Percentiles rank a stretch among this genome's conserved stretches.
Conservation (phyloP, 371 early-diverging fungal genomes). For the Apophysomyces sp. region DNA sequence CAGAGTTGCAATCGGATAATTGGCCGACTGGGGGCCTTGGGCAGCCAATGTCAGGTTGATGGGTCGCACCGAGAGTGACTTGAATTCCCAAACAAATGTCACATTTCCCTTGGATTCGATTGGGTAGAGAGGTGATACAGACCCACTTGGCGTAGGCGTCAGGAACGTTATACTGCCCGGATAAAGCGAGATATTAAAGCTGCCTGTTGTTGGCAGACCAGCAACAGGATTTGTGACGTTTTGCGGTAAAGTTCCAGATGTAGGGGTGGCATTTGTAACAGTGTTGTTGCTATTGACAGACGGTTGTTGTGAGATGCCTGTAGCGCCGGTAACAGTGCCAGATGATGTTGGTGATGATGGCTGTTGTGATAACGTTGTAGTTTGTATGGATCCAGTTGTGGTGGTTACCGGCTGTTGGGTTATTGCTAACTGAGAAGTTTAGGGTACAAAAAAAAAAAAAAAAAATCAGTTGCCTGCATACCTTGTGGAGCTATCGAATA, state of each 20-base stretch:
- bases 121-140: slow-evolving; percentile 16
- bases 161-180: slow-evolving; percentile 14
- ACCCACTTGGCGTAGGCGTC: slow-evolving; percentile 10
- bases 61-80: slow-evolving; percentile 13
- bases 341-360: not conserved
- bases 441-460: too few species aligned
- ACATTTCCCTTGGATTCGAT: slow-evolving; percentile 13
- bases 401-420: too few species aligned
- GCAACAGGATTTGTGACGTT: not conserved
- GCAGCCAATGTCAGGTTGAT: slow-evolving; percentile 16
- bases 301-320: not conserved
- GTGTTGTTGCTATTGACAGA: too few species aligned
- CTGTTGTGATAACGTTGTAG: too few species aligned
- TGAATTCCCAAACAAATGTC: slow-evolving; percentile 18
- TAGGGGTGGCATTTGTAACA: too few species aligned
- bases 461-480: too few species aligned
- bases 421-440: too few species aligned
- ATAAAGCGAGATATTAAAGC: slow-evolving; percentile 11
- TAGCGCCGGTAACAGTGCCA: not conserved
- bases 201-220: slow-evolving; percentile 17
- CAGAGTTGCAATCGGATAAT: slow-evolving; percentile 9
- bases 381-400: too few species aligned
- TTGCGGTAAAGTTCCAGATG: too few species aligned
- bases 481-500: too few species aligned
- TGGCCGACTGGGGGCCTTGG: slow-evolving; percentile 16